These are phyloP conservation scores for Globisporangium solare DNA, from an alignment of 352 stramenopile genomes.

Conservation along the genomic window DNA sequence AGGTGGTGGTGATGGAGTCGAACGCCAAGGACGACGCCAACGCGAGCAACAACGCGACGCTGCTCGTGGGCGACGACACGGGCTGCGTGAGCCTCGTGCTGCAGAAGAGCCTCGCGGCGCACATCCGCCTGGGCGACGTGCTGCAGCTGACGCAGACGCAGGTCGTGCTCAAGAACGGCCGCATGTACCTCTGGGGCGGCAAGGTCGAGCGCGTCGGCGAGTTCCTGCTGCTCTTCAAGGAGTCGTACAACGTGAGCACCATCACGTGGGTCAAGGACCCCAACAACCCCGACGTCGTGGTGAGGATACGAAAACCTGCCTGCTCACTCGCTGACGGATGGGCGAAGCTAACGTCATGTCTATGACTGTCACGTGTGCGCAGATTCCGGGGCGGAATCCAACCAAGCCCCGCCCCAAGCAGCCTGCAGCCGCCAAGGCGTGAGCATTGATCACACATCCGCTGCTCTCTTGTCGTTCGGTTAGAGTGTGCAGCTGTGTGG, in stretches of 20 bases:
- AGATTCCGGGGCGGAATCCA: constrained; percentile 58
- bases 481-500: too few relatives aligned
- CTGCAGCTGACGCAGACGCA: constrained; percentile 63
- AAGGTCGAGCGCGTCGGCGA: constrained; percentile 83
- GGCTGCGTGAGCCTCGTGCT: constrained; percentile 79
- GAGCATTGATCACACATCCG: background rate
- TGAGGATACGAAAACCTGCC: constrained; percentile 11
- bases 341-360: too few relatives aligned
- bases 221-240: constrained; percentile 85
- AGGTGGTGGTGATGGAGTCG: constrained; percentile 78
- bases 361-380: too few relatives aligned
- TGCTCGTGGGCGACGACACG: constrained; percentile 80
- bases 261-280: constrained; percentile 82
- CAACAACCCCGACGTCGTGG: constrained; percentile 58
- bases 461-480: too few relatives aligned
- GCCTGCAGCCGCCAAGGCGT: background rate
- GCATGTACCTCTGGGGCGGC: constrained; percentile 75
- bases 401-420: constrained; percentile 45
- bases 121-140: constrained; percentile 73
- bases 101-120: constrained; percentile 55
- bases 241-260: constrained; percentile 77
- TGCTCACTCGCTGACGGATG: too few relatives aligned
- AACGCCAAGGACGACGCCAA: constrained; percentile 80
- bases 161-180: constrained; percentile 73
- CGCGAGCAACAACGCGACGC: constrained; percentile 69